Evolutionary conservation across 1,139 yeast species (phyloP), one percentile per base, ranked within the genome.

Genomic region (Candida sanyaensis): DNA sequence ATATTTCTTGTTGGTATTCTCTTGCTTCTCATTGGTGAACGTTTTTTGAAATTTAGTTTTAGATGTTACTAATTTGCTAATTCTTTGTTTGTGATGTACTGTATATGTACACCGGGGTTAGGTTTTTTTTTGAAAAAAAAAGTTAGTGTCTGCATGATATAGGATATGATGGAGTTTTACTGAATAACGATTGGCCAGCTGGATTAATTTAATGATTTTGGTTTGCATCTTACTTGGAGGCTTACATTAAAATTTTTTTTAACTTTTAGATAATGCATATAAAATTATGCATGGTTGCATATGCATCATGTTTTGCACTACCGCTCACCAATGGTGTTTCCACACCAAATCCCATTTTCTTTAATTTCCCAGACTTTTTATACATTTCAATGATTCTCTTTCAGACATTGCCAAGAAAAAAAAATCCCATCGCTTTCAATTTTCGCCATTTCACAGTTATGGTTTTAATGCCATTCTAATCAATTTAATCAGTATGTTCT

Each of bases 381-480:
- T n/a, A 33, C 17, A 33, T 34, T 7, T 28, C 37, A 6, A 34
- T 9, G 21, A 9, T 34, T 21, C 27, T 27, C 13, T 5, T 31
- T 30, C 33, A 30, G 32, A 30, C 32, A 30, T 11, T 28, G 33
- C 41, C 41, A 38, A 38, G 41, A 38, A 38, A 38, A 27, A 38
- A 17, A 38, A 37, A 17, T n/a, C 9, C 13, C 21, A 31, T 6
- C 6, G 2, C 2, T 8, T 26, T 26, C 28, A 26, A 26, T 26
- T 17, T 26, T 26, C 28, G 28, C 28, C 28, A 6, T 26, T 26
- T 26, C 9, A 6, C 9, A 3, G 28, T 26, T 26, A 26, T 8
- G 6, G 5, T 26, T 11, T 34, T 34, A 21, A 17, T 21, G 11
- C n/a, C 39, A 27, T n/a, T 36, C 29, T 36, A 36, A 36, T 36